These are phyloP conservation scores for Pythium biforme DNA, from an alignment of 352 stramenopile genomes.

Conservation along the genomic window DNA sequence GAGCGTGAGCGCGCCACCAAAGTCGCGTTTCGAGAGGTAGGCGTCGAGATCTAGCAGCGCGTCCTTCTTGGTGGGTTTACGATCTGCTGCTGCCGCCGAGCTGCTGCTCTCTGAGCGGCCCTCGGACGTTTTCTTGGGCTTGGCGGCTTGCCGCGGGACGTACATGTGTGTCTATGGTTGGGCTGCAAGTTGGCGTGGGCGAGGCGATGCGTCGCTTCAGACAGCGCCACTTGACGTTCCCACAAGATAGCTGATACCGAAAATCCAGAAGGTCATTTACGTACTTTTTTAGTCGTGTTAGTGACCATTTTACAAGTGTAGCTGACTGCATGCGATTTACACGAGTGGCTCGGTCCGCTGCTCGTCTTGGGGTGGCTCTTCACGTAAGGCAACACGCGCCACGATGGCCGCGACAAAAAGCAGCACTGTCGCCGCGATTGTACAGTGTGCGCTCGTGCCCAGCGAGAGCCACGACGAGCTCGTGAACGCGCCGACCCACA, in stretches of 20 bases:
- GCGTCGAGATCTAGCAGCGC: constrained; percentile 37
- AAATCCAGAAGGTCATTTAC: too few relatives aligned
- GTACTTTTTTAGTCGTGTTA: too few relatives aligned
- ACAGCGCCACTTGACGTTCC: too few relatives aligned
- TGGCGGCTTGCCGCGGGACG: not conserved
- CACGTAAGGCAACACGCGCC: too few relatives aligned
- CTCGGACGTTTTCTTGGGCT: not conserved
- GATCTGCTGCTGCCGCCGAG: too few relatives aligned
- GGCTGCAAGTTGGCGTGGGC: too few relatives aligned
- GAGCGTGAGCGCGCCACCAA: constrained; percentile 42
- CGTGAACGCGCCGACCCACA: not conserved
- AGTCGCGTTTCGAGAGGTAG: constrained; percentile 49
- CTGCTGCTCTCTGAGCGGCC: not conserved
- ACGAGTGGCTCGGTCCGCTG: too few relatives aligned
- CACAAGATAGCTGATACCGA: too few relatives aligned
- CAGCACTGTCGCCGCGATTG: not conserved
- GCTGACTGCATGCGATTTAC: too few relatives aligned
- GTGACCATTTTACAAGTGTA: too few relatives aligned
- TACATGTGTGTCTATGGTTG: not conserved
- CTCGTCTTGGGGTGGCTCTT: too few relatives aligned
- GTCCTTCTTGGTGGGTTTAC: not conserved
- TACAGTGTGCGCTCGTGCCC: not conserved
- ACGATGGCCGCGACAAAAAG: not conserved
- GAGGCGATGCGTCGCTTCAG: too few relatives aligned
- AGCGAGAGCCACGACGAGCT: not conserved